Evolutionary conservation across 176 grass and related monocot genomes (phyloP).

Genomic region (Paspalum vaginatum): DNA sequence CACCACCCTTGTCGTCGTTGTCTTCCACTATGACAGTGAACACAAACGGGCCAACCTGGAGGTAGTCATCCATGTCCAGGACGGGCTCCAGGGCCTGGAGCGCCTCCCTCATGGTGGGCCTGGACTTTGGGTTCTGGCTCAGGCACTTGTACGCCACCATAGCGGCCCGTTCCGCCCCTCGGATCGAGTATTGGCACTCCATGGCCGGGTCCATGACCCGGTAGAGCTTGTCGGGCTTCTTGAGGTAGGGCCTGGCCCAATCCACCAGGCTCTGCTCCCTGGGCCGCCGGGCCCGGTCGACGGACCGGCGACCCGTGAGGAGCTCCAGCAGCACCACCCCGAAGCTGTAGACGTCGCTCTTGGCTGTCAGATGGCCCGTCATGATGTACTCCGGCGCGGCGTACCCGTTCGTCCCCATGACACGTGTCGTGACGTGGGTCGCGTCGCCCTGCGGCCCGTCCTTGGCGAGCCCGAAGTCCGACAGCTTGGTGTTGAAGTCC

Average conservation of each 20-base stretch:
- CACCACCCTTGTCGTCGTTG: no score
- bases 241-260: slow-evolving; percentile 59
- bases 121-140: slow-evolving; percentile 56
- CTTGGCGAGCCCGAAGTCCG: slow-evolving; percentile 90
- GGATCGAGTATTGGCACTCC: slow-evolving; percentile 54
- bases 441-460: slow-evolving; percentile 76
- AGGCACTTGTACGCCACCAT: slow-evolving; percentile 75
- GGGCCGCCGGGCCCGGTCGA: slow-evolving; percentile 45
- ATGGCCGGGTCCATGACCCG: slow-evolving; percentile 63
- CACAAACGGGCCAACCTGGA: slow-evolving; percentile 53
- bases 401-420: slow-evolving; percentile 86
- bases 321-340: slow-evolving; percentile 77
- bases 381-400: slow-evolving; percentile 78
- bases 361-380: slow-evolving; percentile 69
- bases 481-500: slow-evolving; percentile 73
- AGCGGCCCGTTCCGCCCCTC: slow-evolving; percentile 50
- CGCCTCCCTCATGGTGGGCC: slow-evolving; percentile 76
- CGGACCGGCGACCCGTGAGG: slow-evolving; percentile 41
- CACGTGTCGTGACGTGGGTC: slow-evolving; percentile 72
- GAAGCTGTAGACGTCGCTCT: slow-evolving; percentile 81
- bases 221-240: slow-evolving; percentile 38
- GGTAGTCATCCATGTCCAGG: slow-evolving; percentile 59
- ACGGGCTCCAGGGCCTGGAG: slow-evolving; percentile 62
- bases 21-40: slow-evolving; percentile 64
- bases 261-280: slow-evolving; percentile 81